Conservation (phyloP, 345 rosid genomes). For the Erysimum cheiranthoides region DNA sequence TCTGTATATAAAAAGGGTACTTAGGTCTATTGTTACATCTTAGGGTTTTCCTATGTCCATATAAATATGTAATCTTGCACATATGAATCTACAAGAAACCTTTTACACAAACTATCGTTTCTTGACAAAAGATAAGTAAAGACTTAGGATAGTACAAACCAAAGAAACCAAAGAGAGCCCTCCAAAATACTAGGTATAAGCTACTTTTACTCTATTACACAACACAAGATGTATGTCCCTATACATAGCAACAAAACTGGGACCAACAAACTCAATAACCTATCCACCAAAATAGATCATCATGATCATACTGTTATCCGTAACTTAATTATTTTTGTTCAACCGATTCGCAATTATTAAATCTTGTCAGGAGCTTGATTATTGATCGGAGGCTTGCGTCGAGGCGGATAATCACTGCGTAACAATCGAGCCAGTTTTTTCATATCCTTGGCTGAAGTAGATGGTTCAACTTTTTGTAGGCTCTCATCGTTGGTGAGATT, state of each 20-base stretch:
- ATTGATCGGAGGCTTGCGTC: constrained; percentile 12
- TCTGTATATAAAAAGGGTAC: no score
- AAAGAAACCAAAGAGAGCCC: constrained; percentile 6
- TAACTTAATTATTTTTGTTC: background rate
- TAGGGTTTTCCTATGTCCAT: no score
- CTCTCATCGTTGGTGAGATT: background rate
- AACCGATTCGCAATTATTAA: background rate
- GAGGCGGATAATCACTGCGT: constrained; percentile 24
- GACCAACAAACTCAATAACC: constrained; percentile 9
- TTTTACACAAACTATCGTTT: no score
- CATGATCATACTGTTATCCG: background rate
- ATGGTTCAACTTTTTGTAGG: background rate
- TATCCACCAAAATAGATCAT: constrained; percentile 2
- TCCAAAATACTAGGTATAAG: background rate
- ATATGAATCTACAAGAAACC: no score
- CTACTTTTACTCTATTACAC: constrained; percentile 19
- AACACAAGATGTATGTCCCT: background rate
- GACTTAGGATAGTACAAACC: background rate
- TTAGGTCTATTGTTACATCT: no score
- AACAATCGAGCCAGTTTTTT: constrained; percentile 20
- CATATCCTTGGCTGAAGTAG: background rate
- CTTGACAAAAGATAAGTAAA: background rate
- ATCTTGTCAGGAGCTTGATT: background rate
- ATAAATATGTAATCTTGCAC: no score
- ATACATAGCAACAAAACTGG: constrained; percentile 19